Conservation (phyloP, 441 rosid genomes). For the Rhodomyrtus psidioides region DNA sequence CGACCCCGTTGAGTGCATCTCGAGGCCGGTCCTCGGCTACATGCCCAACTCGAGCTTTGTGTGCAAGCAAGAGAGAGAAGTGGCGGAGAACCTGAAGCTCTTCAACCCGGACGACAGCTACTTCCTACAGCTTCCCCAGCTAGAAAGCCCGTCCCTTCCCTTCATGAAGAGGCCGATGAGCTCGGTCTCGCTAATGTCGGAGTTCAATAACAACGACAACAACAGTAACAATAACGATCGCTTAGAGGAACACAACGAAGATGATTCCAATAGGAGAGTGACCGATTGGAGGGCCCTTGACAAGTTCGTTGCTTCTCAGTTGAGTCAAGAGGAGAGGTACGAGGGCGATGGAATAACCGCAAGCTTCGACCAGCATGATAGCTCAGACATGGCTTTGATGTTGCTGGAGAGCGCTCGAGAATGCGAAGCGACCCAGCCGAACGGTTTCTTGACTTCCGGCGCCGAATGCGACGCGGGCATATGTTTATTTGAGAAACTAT, state of each 20-base stretch:
- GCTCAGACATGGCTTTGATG: conserved; percentile 32
- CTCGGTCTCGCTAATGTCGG: conserved; percentile 28
- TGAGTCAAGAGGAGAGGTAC: conserved; percentile 59
- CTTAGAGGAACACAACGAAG: conserved; percentile 3
- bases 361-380: conserved; percentile 16
- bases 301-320: conserved; percentile 86
- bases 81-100: conserved; percentile 28
- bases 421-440: conserved; percentile 41
- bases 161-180: conserved; percentile 32
- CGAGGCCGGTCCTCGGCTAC: conserved; percentile 33
- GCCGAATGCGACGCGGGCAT: conserved; percentile 55
- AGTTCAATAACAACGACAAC: conserved; percentile 6
- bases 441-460: conserved; percentile 37
- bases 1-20: conserved; percentile 43
- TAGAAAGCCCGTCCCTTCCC: conserved; percentile 63
- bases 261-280: conserved; percentile 24
- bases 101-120: conserved; percentile 20
- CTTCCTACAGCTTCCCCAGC: conserved; percentile 62
- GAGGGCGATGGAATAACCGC: conserved; percentile 1
- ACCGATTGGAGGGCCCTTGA: conserved; percentile 93
- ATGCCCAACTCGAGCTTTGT: conserved; percentile 27
- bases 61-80: conserved; percentile 58
- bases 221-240: conserved; percentile 19
- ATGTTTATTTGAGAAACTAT: conserved; percentile 53
- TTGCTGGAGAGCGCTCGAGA: conserved; percentile 33